Evolutionary conservation across 345 rosid genomes (phyloP).

Genomic region (Syzygium grande): DNA sequence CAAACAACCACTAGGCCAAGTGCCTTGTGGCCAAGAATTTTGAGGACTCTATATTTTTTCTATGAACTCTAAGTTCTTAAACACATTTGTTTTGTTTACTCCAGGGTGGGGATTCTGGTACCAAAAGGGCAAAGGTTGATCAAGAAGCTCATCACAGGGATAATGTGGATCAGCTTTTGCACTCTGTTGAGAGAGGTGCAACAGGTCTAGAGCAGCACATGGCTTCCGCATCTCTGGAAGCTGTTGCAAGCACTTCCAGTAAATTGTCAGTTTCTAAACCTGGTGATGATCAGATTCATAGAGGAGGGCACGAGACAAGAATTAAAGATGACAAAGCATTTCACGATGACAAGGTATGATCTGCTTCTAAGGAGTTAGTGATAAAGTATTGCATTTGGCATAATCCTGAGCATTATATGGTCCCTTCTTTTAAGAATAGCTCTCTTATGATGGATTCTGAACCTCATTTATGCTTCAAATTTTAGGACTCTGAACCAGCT

Average conservation of each 20-base stretch:
- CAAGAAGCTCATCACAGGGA: slow-evolving; percentile 31
- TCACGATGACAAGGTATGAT: slow-evolving; percentile 50
- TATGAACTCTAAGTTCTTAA: background rate
- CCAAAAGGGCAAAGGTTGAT: slow-evolving; percentile 73
- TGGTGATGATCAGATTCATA: slow-evolving; percentile 50
- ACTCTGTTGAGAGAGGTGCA: slow-evolving; percentile 37
- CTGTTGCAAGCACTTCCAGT: slow-evolving; percentile 45
- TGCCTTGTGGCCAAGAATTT: background rate
- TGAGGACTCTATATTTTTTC: background rate
- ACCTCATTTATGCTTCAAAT: background rate
- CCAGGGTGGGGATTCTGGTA: slow-evolving; percentile 66
- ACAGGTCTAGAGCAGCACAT: slow-evolving; percentile 37
- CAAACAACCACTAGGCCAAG: background rate
- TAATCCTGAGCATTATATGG: background rate
- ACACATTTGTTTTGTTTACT: background rate
- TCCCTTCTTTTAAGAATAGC: background rate
- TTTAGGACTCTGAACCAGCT: slow-evolving; percentile 58
- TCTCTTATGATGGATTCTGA: background rate
- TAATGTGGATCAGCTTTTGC: slow-evolving; percentile 22
- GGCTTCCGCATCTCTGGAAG: slow-evolving; percentile 48
- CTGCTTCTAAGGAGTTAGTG: background rate
- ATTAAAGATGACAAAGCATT: slow-evolving; percentile 46
- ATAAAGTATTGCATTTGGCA: background rate
- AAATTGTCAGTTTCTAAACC: slow-evolving; percentile 17
- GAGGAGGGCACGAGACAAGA: slow-evolving; percentile 52